Evolutionary conservation across 2,329 filamentous ascomycete species (phyloP).

Genomic region (Penicillium sp.): DNA sequence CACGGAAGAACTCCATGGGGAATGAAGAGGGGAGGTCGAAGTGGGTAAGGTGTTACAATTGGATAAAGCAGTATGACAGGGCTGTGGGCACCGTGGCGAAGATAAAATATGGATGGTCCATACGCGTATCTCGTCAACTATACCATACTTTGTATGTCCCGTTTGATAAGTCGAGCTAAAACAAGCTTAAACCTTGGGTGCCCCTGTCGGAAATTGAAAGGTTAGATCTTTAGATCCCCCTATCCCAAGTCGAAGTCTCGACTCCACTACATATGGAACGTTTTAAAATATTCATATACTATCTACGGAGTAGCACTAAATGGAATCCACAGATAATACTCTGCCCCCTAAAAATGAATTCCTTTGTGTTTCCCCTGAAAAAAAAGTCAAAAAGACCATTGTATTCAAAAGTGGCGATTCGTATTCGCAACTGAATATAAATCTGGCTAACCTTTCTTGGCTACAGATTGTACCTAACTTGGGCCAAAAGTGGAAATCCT

Average conservation of each 20-base stretch:
- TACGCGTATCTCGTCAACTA: slow-evolving; percentile 6
- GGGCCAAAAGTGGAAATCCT: neutral
- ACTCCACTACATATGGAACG: neutral
- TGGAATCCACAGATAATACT: neutral
- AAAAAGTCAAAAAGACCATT: neutral
- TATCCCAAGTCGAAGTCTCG: neutral
- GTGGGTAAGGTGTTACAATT: slow-evolving; percentile 3
- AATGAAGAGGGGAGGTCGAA: neutral
- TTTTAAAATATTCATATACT: neutral
- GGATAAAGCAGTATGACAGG: neutral
- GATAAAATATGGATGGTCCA: neutral
- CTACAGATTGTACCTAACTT: neutral
- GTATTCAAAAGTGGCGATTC: slow-evolving; percentile 1
- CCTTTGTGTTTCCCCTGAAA: neutral
- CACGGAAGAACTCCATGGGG: slow-evolving; percentile 9
- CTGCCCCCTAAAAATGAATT: neutral
- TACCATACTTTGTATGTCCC: slow-evolving; percentile 1
- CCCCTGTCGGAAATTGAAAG: slow-evolving; percentile 17
- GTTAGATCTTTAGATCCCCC: slow-evolving; percentile 7
- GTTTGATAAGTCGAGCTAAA: slow-evolving; percentile 19
- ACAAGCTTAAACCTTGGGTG: slow-evolving; percentile 23
- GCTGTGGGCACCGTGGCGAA: slow-evolving; percentile 5
- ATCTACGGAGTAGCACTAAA: neutral
- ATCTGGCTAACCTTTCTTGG: neutral
- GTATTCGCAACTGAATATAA: slow-evolving; percentile 1